Conservation (phyloP, 192 early-diverging fungal genomes). For the Coemansia sp. region DNA sequence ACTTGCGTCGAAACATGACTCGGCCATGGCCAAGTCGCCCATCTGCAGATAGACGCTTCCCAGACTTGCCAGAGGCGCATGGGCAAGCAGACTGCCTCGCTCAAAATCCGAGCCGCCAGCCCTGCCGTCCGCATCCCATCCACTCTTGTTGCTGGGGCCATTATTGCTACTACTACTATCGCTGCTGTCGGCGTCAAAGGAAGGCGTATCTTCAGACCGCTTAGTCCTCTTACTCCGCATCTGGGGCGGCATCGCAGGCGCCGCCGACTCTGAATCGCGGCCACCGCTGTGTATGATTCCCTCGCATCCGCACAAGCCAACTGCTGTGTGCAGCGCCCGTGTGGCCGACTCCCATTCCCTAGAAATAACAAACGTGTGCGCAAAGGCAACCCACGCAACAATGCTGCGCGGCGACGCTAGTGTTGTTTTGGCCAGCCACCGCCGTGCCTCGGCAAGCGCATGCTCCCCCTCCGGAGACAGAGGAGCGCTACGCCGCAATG, state of each 20-base stretch:
- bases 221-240: conserved; percentile 14
- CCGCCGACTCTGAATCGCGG: conserved; percentile 8
- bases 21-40: conserved; percentile 49
- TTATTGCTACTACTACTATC: neutral
- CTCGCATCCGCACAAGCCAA: conserved; percentile 51
- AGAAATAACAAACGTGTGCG: conserved; percentile 46
- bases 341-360: conserved; percentile 56
- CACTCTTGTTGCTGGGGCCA: neutral
- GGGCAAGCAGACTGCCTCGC: conserved; percentile 42
- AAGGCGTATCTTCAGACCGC: neutral
- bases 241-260: neutral
- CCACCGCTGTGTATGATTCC: conserved; percentile 39
- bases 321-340: conserved; percentile 50
- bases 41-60: conserved; percentile 50
- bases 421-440: conserved; percentile 56
- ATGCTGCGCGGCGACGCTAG: conserved; percentile 46
- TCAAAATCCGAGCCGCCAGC: conserved; percentile 7
- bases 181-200: neutral
- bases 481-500: conserved; percentile 23
- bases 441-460: conserved; percentile 39
- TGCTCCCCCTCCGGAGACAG: conserved; percentile 42
- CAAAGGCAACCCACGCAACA: conserved; percentile 55
- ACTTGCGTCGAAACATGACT: conserved; percentile 54
- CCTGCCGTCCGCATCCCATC: neutral
- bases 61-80: conserved; percentile 48